Evolutionary conservation across 2,329 filamentous ascomycete genomes (phyloP).

Genomic region (Monosporascus sp.): DNA sequence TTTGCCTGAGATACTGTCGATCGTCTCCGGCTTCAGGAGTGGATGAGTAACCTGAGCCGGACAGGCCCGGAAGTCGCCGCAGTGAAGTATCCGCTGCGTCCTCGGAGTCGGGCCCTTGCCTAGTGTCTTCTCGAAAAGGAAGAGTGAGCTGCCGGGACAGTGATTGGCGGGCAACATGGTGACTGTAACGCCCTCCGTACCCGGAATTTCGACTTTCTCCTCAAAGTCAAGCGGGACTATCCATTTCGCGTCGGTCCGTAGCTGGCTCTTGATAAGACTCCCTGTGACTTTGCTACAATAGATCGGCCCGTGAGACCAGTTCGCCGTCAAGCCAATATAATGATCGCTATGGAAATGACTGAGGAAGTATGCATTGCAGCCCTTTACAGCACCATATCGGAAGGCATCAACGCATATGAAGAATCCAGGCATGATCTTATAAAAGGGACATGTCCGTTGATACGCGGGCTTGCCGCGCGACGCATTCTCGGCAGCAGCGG

Average conservation of each 20-base stretch:
- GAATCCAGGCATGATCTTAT: slow-evolving; percentile 94
- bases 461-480: slow-evolving; percentile 82
- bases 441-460: slow-evolving; percentile 90
- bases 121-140: slow-evolving; percentile 78
- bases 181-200: slow-evolving; percentile 75
- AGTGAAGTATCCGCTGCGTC: slow-evolving; percentile 80
- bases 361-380: slow-evolving; percentile 90
- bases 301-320: slow-evolving; percentile 89
- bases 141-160: slow-evolving; percentile 90
- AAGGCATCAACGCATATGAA: slow-evolving; percentile 95
- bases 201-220: slow-evolving; percentile 68
- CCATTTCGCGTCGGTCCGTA: slow-evolving; percentile 81
- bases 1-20: slow-evolving; percentile 67
- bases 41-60: slow-evolving; percentile 78
- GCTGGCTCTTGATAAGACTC: slow-evolving; percentile 80
- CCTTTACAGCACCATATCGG: slow-evolving; percentile 86
- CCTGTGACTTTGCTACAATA: slow-evolving; percentile 93
- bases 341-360: slow-evolving; percentile 99
- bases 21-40: slow-evolving; percentile 67
- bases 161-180: slow-evolving; percentile 97
- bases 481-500: slow-evolving; percentile 72
- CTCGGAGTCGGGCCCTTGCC: slow-evolving; percentile 55
- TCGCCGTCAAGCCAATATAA: slow-evolving; percentile 83
- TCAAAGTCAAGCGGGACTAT: slow-evolving; percentile 85
- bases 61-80: slow-evolving; percentile 92